Evolutionary conservation across 345 rosid genomes (phyloP), one percentile per base, ranked within the genome.

Genomic region (Odontarrhena argentea): DNA sequence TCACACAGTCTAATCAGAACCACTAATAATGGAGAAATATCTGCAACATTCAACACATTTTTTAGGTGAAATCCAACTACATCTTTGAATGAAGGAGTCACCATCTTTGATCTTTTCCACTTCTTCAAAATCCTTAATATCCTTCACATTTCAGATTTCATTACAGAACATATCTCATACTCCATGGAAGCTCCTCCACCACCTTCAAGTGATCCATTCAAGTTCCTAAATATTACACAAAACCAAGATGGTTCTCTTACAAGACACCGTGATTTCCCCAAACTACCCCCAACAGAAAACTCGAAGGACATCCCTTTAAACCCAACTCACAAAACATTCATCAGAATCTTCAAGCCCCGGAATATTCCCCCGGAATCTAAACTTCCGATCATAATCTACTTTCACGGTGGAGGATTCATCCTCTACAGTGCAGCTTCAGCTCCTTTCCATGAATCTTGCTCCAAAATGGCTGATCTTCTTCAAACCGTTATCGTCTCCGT

Each of bases 381-480:
- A 41, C 83, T 92, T n/a, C 93, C 96, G 0, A 60, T 89, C 67
- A 24, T 92, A 11, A 35, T 92, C 4, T 76, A 83, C 78, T 86
- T 79, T 72, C 96, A 87, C 43, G 98, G 96, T 11, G 96, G 98
- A 1, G 96, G 93, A 2, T 87, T 85, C 58, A 42, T 89, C 60
- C 18, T 86, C 66, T 82, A 25, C 79, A 74, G 86, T 46, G 84
- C 81, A 6, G 69, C 83, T 2, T 53, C 91, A 1, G 38, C 51
- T 15, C 68, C 78, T 12, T 87, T 77, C 50, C 96, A 92, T 32
- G 77, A 85, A 25, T 77, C 85, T 0, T 84, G 93, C 77, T 44
- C 30, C 40, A 64, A 43, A 62, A 73, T 79, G 84, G 81, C 88
- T 0, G 74, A 81, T 11, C 35, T 18, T 13, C 46, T 87, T 61